These are phyloP conservation scores for Beta corolliflora DNA, from an alignment of 179 eudicot genomes.

Conservation along the genomic window DNA sequence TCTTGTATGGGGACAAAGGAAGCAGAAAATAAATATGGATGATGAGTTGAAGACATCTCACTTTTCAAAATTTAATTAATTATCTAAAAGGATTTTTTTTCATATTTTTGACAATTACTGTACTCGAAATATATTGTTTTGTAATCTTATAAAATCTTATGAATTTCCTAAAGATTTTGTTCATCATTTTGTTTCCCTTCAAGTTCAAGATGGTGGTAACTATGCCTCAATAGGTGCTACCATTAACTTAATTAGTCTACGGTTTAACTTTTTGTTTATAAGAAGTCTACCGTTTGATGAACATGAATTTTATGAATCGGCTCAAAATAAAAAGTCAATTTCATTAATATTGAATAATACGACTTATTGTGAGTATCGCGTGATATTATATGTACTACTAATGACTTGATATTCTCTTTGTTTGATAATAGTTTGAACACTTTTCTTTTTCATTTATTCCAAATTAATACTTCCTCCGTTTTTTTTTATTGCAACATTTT, in stretches of 20 bases:
- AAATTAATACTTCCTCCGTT: too few species aligned
- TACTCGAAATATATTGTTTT: neutral
- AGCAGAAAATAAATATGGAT: conserved; percentile 17
- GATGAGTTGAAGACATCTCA: conserved; percentile 9
- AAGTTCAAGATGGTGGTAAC: conserved; percentile 22
- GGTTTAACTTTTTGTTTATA: neutral
- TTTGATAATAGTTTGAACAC: too few species aligned
- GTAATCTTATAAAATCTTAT: neutral
- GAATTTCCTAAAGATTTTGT: conserved; percentile 8
- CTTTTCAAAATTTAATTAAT: neutral
- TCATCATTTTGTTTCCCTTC: conserved; percentile 29
- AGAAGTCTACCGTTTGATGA: too few species aligned
- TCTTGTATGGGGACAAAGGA: conserved; percentile 38
- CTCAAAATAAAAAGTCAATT: neutral
- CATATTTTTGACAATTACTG: too few species aligned
- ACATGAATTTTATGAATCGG: neutral
- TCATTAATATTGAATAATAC: too few species aligned
- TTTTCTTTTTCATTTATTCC: too few species aligned
- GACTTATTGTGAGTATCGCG: too few species aligned
- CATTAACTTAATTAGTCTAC: conserved; percentile 18
- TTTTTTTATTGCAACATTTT: too few species aligned
- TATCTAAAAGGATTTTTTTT: too few species aligned
- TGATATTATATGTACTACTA: too few species aligned
- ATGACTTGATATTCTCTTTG: too few species aligned
- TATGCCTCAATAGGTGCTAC: conserved; percentile 32